These are phyloP conservation scores for Zizania palustris DNA, from an alignment of 202 grass and related monocot genomes.

Conservation along the genomic window DNA sequence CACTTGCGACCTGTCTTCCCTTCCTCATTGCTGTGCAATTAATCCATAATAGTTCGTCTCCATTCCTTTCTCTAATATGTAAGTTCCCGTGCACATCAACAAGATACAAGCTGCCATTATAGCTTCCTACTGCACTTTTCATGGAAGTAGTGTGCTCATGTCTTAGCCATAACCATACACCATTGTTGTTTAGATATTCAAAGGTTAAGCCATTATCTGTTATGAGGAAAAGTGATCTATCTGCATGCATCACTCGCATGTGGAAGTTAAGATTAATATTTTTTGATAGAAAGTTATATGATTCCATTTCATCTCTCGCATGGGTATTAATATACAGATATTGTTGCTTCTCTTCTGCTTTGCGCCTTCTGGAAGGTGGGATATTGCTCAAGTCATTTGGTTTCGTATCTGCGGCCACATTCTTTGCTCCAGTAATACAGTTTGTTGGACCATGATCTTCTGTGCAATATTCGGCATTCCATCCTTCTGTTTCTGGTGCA, in stretches of 20 bases:
- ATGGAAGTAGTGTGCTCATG: slow-evolving; percentile 73
- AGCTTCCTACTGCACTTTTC: slow-evolving; percentile 77
- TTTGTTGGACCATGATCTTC: slow-evolving; percentile 85
- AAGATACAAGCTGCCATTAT: slow-evolving; percentile 90
- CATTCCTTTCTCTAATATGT: slow-evolving; percentile 87
- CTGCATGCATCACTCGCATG: slow-evolving; percentile 80
- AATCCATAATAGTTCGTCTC: slow-evolving; percentile 76
- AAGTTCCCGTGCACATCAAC: slow-evolving; percentile 76
- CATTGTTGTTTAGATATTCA: slow-evolving; percentile 80
- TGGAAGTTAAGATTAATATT: slow-evolving; percentile 75
- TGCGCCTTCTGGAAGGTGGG: slow-evolving; percentile 48
- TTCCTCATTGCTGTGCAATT: slow-evolving; percentile 93
- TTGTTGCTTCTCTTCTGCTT: slow-evolving; percentile 64
- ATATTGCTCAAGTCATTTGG: slow-evolving; percentile 53
- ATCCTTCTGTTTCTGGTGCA: slow-evolving; percentile 93
- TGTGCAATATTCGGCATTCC: slow-evolving; percentile 96
- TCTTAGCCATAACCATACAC: slow-evolving; percentile 90
- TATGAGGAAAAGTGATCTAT: slow-evolving; percentile 82
- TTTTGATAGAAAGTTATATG: slow-evolving; percentile 77
- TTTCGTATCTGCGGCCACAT: slow-evolving; percentile 36
- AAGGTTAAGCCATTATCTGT: slow-evolving; percentile 73
- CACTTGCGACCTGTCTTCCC: slow-evolving; percentile 73
- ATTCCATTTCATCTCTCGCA: slow-evolving; percentile 45
- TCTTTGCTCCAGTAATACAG: slow-evolving; percentile 74
- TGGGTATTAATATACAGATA: slow-evolving; percentile 58